Evolutionary conservation across 495 filamentous ascomycete genomes (phyloP).

Genomic region (Aspergillus haitiensis): DNA sequence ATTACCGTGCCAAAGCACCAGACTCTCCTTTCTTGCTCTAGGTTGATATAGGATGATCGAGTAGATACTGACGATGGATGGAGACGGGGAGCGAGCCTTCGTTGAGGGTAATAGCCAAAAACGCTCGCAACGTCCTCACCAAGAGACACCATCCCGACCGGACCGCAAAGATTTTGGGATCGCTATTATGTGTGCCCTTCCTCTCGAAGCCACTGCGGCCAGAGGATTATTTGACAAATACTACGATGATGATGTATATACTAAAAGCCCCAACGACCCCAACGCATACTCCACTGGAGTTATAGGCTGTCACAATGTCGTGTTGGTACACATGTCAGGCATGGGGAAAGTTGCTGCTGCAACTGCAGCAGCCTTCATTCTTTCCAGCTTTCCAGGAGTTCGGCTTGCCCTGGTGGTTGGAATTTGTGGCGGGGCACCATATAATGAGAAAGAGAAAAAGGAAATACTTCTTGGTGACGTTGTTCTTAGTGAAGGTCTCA

Average conservation of each 20-base stretch:
- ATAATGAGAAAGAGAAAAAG: slow-evolving; percentile 4
- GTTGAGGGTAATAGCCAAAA: no score
- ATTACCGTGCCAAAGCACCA: no score
- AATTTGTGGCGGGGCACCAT: slow-evolving; percentile 33
- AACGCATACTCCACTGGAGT: slow-evolving; percentile 32
- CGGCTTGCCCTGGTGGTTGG: slow-evolving; percentile 31
- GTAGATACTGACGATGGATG: no score
- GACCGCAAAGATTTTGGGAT: slow-evolving; percentile 21
- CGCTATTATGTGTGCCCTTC: slow-evolving; percentile 33
- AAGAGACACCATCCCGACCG: no score
- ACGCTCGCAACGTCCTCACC: no score
- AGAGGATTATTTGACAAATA: slow-evolving; percentile 25
- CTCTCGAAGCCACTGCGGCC: slow-evolving; percentile 28
- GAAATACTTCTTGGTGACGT: slow-evolving; percentile 46
- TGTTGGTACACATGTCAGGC: slow-evolving; percentile 26
- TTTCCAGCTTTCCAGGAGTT: slow-evolving; percentile 22
- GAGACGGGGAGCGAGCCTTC: no score
- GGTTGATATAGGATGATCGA: no score
- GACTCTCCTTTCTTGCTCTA: no score
- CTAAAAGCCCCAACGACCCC: slow-evolving; percentile 21
- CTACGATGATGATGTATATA: slow-evolving; percentile 12
- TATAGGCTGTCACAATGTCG: slow-evolving; percentile 30
- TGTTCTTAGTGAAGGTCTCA: slow-evolving; percentile 37
- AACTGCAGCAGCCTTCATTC: slow-evolving; percentile 22
- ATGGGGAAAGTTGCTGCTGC: slow-evolving; percentile 27